These are phyloP conservation scores for Suhomyces faveliae DNA, from an alignment of 805 yeast genomes.

Conservation along the genomic window DNA sequence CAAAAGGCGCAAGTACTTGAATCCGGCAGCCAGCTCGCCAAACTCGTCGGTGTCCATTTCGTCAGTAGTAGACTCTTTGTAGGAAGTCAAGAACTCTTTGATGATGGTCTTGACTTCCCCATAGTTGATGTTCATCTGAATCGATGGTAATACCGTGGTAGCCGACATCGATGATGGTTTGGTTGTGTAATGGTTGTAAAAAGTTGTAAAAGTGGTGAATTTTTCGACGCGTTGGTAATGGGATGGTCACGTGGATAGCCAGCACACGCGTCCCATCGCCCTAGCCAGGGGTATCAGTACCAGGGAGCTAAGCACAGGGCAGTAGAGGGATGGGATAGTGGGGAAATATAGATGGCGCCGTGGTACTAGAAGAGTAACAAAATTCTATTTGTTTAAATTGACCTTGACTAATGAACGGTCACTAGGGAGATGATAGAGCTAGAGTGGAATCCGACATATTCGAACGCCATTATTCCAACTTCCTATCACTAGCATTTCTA, in stretches of 20 bases:
- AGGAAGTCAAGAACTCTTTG: slow-evolving; percentile 66
- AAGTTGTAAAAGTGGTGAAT: not conserved
- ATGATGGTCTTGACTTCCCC: slow-evolving; percentile 56
- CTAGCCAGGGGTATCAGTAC: no score
- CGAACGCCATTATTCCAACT: no score
- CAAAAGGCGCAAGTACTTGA: slow-evolving; percentile 69
- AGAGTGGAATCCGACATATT: no score
- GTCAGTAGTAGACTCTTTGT: slow-evolving; percentile 44
- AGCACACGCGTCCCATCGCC: no score
- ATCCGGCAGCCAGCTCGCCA: slow-evolving; percentile 9
- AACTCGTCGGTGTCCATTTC: slow-evolving; percentile 15
- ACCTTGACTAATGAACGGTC: no score
- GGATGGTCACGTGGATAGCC: not conserved
- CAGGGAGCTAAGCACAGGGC: no score
- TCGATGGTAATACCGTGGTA: slow-evolving; percentile 51
- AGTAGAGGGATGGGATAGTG: no score
- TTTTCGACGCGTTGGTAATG: not conserved
- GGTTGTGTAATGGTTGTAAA: not conserved
- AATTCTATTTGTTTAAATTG: no score
- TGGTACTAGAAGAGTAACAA: no score
- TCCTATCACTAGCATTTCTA: no score
- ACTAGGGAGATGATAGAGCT: no score
- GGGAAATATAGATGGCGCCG: no score
- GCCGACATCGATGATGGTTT: slow-evolving; percentile 17
- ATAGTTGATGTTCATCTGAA: slow-evolving; percentile 73